Evolutionary conservation across 495 filamentous ascomycete genomes (phyloP), one percentile per base, ranked within the genome.

Genomic region (Hypoxylon perforatum): DNA sequence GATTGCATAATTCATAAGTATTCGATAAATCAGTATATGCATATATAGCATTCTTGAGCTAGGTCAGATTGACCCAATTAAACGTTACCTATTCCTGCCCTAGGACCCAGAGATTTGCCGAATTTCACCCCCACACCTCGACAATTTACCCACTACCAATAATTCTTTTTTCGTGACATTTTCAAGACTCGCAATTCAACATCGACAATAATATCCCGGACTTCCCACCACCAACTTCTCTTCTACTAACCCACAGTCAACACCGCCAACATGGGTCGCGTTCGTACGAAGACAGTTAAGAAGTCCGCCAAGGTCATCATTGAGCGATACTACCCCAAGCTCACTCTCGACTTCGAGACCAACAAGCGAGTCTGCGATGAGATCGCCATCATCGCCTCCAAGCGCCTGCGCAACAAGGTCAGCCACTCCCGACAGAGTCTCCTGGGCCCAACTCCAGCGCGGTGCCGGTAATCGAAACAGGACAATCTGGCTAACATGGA

Each of bases 281-380:
- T 97, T 86, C 88, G 93, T 74, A 97, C 93, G 72, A 97, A 94
- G 92, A 99, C 96, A 73, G 95, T 98, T 81, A 98, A 99, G 90
- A 95, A 97, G 86, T 98, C 94, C 82, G 94, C 96, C 84, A 98
- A 98, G 90, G 92, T 97, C 87, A 93, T 98, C 84, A 97, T 99
- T 83, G 95, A 98, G 89, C 90, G 91, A 70, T 97, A 97, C 87
- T 97, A 99, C 87, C 96, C 95, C 76, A 92, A 92, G 82, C 86
- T 99, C 79, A 97, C 93, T 57, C 92, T 98, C 80, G 96, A 98
- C 85, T 99, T 99, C 87, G 96, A 99, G 88, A 96, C 92, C 88
- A 99, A 99, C 90, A 98, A 99, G 90, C 86, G 94, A 69, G 94
- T 97, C 74, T 98, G 96, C 85, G 96, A 98, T 92, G 96, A 99